These are phyloP conservation scores for Ustilago xerochloae DNA, from an alignment of 1,284 basidiomycete genomes.

Conservation along the genomic window DNA sequence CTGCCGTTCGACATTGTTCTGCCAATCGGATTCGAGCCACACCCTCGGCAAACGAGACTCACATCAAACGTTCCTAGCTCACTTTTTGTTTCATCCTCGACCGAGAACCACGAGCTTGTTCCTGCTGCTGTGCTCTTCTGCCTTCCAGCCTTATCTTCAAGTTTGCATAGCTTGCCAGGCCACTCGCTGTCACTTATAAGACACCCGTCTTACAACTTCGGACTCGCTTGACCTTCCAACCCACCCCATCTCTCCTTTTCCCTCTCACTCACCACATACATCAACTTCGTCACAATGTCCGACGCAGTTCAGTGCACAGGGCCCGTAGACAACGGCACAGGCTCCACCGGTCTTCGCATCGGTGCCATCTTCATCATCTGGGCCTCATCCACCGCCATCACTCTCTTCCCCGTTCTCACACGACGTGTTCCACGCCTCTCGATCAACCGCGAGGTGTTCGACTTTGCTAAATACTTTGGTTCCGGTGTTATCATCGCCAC, in stretches of 20 bases:
- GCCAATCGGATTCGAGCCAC: background rate
- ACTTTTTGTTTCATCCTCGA: background rate
- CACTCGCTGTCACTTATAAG: background rate
- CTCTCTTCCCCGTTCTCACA: constrained; percentile 85
- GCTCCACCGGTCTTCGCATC: constrained; percentile 70
- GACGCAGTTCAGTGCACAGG: constrained; percentile 36
- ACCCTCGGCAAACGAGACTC: background rate
- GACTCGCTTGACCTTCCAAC: background rate
- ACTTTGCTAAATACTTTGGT: constrained; percentile 92
- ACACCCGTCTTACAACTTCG: background rate
- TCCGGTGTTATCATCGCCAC: constrained; percentile 81
- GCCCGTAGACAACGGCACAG: constrained; percentile 28
- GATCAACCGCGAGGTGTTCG: constrained; percentile 64
- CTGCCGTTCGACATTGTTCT: constrained; percentile 12
- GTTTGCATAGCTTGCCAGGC: too few species aligned
- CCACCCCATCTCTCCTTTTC: background rate
- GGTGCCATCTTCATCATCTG: constrained; percentile 90
- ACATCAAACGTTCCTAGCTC: background rate
- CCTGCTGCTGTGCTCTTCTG: background rate
- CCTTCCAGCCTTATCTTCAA: background rate
- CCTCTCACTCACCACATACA: background rate
- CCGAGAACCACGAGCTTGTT: background rate
- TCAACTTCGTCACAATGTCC: constrained; percentile 28
- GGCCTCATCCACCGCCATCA: constrained; percentile 72
- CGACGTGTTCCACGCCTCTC: constrained; percentile 70